These are phyloP conservation scores for Eimeria tenella DNA, from an alignment of 169 alveolate genomes.

Conservation along the genomic window DNA sequence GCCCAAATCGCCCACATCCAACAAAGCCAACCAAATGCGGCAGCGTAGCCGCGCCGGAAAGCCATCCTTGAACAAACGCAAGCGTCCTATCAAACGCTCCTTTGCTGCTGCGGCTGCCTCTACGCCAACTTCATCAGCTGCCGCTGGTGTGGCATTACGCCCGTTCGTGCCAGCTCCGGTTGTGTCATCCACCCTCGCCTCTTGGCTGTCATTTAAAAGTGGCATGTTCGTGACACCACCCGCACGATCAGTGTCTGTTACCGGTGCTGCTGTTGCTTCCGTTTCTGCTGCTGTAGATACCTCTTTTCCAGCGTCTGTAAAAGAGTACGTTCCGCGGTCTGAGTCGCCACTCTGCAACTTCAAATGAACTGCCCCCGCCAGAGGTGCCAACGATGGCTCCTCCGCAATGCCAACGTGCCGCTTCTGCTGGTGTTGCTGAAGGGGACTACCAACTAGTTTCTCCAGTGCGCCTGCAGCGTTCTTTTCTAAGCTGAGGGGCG, in stretches of 20 bases:
- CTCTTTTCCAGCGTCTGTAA: not conserved
- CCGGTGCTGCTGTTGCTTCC: not conserved
- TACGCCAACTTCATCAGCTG: conserved; percentile 16
- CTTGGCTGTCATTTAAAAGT: not conserved
- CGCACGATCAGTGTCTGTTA: not conserved
- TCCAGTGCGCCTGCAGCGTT: not conserved
- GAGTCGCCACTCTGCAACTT: not conserved
- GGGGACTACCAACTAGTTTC: not conserved
- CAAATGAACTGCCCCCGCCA: not conserved
- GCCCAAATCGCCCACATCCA: conserved; percentile 7
- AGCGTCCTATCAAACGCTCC: conserved; percentile 26
- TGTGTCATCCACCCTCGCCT: not conserved
- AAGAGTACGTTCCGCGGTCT: not conserved
- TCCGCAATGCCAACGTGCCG: not conserved
- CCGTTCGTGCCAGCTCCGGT: not conserved
- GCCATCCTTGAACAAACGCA: conserved; percentile 23
- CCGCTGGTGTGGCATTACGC: not conserved
- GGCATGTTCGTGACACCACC: not conserved
- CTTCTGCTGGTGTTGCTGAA: not conserved
- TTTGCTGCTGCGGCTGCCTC: conserved; percentile 17
- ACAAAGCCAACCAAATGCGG: conserved; percentile 63
- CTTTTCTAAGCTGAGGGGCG: not conserved
- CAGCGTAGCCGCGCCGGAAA: conserved; percentile 65
- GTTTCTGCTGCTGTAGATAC: not conserved
- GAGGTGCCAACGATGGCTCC: not conserved